Percentiles rank a stretch among this genome's conserved stretches.
Evolutionary conservation across 495 filamentous ascomycete genomes (phyloP).

Genomic region (Trichoderma gamsii): DNA sequence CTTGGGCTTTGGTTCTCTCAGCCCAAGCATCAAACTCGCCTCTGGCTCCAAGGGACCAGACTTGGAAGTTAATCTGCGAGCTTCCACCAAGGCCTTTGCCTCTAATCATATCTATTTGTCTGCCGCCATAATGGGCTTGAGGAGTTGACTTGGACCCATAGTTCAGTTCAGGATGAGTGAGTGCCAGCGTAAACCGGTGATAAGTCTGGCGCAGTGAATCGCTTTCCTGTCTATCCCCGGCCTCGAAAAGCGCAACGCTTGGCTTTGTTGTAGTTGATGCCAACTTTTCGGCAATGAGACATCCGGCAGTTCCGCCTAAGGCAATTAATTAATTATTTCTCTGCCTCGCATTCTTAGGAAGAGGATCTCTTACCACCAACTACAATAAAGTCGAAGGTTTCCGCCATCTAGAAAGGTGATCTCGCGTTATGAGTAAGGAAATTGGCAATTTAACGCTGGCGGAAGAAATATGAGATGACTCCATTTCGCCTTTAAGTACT

Average conservation of each 20-base stretch:
- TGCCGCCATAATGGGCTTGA: background rate
- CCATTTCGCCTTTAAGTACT: too few species aligned
- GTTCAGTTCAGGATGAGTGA: background rate
- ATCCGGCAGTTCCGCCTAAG: background rate
- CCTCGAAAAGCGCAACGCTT: background rate
- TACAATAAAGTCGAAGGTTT: too few species aligned
- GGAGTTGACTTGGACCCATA: background rate
- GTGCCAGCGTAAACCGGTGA: background rate
- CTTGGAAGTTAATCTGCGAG: background rate
- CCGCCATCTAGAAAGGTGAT: too few species aligned
- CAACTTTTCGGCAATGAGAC: background rate
- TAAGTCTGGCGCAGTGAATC: background rate
- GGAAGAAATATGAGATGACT: too few species aligned
- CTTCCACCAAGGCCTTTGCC: background rate
- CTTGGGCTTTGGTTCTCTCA: background rate
- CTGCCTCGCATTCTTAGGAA: too few species aligned
- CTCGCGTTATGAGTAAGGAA: too few species aligned
- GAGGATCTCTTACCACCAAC: too few species aligned
- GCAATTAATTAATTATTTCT: too few species aligned
- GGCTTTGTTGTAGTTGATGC: too few species aligned
- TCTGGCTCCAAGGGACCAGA: background rate
- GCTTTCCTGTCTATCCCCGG: background rate
- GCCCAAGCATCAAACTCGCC: background rate
- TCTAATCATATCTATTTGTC: background rate
- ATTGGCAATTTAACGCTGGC: too few species aligned